Evolutionary conservation across 208 protist species (phyloP).

Genomic region (Trypanosoma grayi): DNA sequence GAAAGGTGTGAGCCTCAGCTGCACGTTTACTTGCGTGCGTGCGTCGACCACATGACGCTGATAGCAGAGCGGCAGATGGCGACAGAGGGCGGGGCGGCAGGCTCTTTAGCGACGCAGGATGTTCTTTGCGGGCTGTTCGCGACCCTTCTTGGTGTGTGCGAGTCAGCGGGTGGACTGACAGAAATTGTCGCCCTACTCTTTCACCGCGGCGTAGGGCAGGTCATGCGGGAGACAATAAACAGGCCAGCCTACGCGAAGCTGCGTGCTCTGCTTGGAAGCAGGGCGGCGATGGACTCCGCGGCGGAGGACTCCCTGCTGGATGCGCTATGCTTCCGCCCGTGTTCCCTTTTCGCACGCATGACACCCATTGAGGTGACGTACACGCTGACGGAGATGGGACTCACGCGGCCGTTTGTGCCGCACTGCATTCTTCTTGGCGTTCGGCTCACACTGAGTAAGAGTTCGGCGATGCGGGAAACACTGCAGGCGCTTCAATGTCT

Average conservation of each 20-base stretch:
- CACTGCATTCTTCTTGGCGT: constrained; percentile 47
- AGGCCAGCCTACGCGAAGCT: constrained; percentile 36
- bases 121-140: constrained; percentile 6
- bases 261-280: constrained; percentile 40
- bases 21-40: neutral
- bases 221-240: constrained; percentile 33
- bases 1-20: constrained; percentile 12
- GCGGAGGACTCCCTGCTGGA: constrained; percentile 32
- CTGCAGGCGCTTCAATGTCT: constrained; percentile 4
- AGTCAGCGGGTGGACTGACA: constrained; percentile 19
- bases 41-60: neutral
- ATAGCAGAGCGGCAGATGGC: neutral
- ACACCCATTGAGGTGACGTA: constrained; percentile 53
- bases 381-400: constrained; percentile 66
- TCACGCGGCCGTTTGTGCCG: constrained; percentile 53
- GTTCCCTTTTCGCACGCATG: constrained; percentile 41
- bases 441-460: constrained; percentile 10
- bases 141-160: neutral
- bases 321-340: constrained; percentile 38
- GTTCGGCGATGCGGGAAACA: neutral
- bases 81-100: neutral
- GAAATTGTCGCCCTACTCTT: constrained; percentile 50
- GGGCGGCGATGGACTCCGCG: constrained; percentile 19
- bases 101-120: neutral
- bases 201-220: constrained; percentile 33